phyloP scores from a whole-genome alignment of 2,329 filamentous ascomycete species.

The Monilinia laxa region DNA sequence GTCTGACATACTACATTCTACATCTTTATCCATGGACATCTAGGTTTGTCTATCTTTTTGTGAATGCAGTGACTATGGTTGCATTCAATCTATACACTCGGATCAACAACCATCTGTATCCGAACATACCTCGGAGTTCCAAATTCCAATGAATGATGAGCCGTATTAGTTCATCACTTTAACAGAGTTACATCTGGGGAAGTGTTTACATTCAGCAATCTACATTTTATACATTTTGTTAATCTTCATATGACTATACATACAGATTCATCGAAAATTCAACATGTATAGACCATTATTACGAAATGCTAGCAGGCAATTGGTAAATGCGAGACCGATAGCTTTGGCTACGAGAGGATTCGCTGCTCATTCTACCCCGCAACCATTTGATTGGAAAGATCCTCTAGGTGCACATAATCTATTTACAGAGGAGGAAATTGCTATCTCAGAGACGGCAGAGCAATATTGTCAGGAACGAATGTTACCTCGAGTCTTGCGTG shows the following conservation, averaged over 20 bases:
- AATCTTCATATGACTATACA: background rate
- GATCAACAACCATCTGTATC: constrained; percentile 10
- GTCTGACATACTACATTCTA: background rate
- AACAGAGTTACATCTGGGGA: background rate
- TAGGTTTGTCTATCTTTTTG: no score
- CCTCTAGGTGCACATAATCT: constrained; percentile 73
- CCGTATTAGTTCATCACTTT: constrained; percentile 17
- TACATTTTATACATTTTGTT: background rate
- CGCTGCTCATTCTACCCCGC: constrained; percentile 37
- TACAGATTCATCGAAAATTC: background rate
- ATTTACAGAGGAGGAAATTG: constrained; percentile 85
- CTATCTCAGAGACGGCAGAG: constrained; percentile 86
- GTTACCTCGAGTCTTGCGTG: constrained; percentile 82
- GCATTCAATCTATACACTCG: background rate
- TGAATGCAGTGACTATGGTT: background rate
- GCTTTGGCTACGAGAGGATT: constrained; percentile 31
- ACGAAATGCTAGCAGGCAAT: constrained; percentile 32
- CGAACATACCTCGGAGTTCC: constrained; percentile 23
- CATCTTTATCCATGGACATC: background rate
- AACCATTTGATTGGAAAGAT: constrained; percentile 84
- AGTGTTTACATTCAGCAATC: background rate
- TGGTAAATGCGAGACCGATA: constrained; percentile 29
- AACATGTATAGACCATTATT: constrained; percentile 38
- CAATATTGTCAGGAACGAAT: constrained; percentile 91
- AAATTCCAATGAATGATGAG: constrained; percentile 4